Conservation (phyloP, 2,329 filamentous ascomycete genomes). For the Alternaria brassicae region DNA sequence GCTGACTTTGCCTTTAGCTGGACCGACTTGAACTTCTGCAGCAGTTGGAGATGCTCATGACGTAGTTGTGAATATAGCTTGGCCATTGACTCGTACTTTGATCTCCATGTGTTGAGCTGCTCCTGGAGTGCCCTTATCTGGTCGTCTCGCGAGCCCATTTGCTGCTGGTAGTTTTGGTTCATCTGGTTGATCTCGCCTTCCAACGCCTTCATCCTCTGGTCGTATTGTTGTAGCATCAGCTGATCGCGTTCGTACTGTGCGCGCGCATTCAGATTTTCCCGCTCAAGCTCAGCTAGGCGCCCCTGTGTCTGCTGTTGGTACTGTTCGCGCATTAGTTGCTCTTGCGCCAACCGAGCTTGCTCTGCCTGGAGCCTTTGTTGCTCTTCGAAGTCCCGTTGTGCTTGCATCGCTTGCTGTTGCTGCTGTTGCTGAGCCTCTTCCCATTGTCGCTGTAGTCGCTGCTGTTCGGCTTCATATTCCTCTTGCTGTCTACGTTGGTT, state of each 20-base stretch:
- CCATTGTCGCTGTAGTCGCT: slow-evolving; percentile 84
- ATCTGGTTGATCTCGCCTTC: slow-evolving; percentile 86
- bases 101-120: slow-evolving; percentile 96
- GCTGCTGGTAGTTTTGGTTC: slow-evolving; percentile 82
- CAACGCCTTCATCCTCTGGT: slow-evolving; percentile 87
- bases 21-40: slow-evolving; percentile 95
- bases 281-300: slow-evolving; percentile 91
- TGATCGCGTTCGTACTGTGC: slow-evolving; percentile 98
- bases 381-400: slow-evolving; percentile 94
- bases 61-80: slow-evolving; percentile 97
- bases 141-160: slow-evolving; percentile 88
- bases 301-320: slow-evolving; percentile 94
- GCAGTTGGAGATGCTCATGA: slow-evolving; percentile 90
- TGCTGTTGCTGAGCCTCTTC: slow-evolving; percentile 81
- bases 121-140: slow-evolving; percentile 92
- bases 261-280: slow-evolving; percentile 90
- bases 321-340: slow-evolving; percentile 87
- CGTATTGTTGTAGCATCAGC: slow-evolving; percentile 95
- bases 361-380: slow-evolving; percentile 88
- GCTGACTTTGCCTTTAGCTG: slow-evolving; percentile 97
- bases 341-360: slow-evolving; percentile 88
- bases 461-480: slow-evolving; percentile 94
- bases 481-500: slow-evolving; percentile 90
- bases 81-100: slow-evolving; percentile 94
- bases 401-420: slow-evolving; percentile 80